Evolutionary conservation across 2,329 filamentous ascomycete genomes (phyloP), one percentile per base, ranked within the genome.

Genomic region (Purpureocillium lavendulum): DNA sequence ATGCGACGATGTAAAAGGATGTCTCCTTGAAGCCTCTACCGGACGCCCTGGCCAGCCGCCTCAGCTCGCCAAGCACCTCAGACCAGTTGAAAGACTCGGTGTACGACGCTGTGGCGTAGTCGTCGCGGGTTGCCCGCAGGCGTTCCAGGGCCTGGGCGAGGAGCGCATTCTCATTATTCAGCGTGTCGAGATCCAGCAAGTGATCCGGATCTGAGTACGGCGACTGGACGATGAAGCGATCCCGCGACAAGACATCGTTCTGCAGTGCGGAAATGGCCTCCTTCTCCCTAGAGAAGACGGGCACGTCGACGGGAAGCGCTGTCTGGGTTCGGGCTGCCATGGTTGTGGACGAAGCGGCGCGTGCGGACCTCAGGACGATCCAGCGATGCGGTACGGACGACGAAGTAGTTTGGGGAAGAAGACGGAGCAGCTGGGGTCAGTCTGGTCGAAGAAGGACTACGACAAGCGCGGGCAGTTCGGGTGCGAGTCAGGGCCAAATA

Each of bases 1-100:
- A 95, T 4, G 82, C 82, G 31, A 95, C 87, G 40, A 92, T 80
- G 62, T 90, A 94, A 65, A 90, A 94, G 21, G 67, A 71, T 36
- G 71, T 73, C 43, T 71, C 66, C 39, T 67, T 72, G 78, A 84
- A 90, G 2, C 41, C 44, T 6, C 62, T 62, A 11, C 71, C 57
- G 7, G 59, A 70, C 8, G 62, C 56, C 3, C 51, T 49, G 10
- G 68, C 62, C 3, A 88, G 65, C 2, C 65, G 54, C 41, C 64
- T 69, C 38, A 92, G 62, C 26, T 73, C 64, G 4, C 65, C 61
- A 10, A 92, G 66, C 12, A 87, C 70, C 32, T 74, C 64, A 3
- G 58, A 45, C 80, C 86, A 92, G 60, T 94, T 94, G 65, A 95
- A 89, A 0, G 79, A 79, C 2, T 80, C 73, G 4, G 68, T 60